Conservation (phyloP, 2,329 filamentous ascomycete genomes). For the Aspergillus persii region DNA sequence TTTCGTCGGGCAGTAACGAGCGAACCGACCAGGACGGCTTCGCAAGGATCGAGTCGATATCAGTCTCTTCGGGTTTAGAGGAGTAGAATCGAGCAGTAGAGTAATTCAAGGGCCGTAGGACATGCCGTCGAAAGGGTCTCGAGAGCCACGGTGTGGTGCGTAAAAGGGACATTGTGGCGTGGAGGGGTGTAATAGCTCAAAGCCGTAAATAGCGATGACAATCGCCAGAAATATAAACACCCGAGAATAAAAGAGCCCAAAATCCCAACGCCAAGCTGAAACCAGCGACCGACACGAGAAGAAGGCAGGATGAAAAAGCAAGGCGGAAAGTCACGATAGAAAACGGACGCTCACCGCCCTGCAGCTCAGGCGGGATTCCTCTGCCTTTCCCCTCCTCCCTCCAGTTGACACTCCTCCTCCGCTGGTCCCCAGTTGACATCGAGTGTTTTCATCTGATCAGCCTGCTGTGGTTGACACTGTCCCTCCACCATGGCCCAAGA, state of each 20-base stretch:
- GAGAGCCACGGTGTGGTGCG: constrained; percentile 18
- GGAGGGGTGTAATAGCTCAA: neutral
- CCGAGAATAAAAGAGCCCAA: neutral
- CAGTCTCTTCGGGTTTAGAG: constrained; percentile 21
- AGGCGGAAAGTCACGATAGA: neutral
- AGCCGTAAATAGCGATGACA: neutral
- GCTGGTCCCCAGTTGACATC: constrained; percentile 1
- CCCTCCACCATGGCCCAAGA: constrained; percentile 65
- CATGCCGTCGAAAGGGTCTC: constrained; percentile 6
- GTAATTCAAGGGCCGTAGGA: constrained; percentile 5
- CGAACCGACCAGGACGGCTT: constrained; percentile 81
- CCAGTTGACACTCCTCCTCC: neutral
- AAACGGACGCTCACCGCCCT: constrained; percentile 17
- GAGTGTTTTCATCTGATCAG: neutral
- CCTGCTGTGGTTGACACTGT: constrained; percentile 1
- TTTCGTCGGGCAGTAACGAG: constrained; percentile 62
- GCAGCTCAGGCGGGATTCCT: constrained; percentile 10
- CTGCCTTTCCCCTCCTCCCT: neutral
- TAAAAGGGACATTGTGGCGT: constrained; percentile 12
- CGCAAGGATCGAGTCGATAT: constrained; percentile 55
- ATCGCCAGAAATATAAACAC: neutral
- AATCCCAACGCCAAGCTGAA: neutral
- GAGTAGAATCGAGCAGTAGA: constrained; percentile 21
- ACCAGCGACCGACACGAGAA: constrained; percentile 6
- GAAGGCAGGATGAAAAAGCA: neutral